Percentiles rank a stretch among this genome's conserved stretches.
These are phyloP conservation scores for Plantago major DNA, from an alignment of 257 asterid genomes.

Conservation along the genomic window DNA sequence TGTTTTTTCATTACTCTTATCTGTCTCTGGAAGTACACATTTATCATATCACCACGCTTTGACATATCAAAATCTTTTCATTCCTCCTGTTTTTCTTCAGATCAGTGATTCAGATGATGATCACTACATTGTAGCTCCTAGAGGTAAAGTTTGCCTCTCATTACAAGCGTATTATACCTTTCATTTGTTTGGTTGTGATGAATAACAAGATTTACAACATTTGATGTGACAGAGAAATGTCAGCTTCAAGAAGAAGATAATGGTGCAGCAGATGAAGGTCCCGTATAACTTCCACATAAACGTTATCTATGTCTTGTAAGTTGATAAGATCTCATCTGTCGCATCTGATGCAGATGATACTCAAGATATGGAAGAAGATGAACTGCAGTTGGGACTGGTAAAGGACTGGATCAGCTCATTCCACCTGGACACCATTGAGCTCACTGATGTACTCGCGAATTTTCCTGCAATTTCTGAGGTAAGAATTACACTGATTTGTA, in stretches of 20 bases:
- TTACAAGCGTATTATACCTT: conserved; percentile 1
- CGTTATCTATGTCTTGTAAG: conserved; percentile 16
- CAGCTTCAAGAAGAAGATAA: conserved; percentile 34
- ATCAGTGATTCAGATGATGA: conserved; percentile 69
- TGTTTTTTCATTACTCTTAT: conserved; percentile 14
- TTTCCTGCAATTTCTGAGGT: conserved; percentile 87
- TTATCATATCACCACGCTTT: conserved; percentile 10
- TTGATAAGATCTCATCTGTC: conserved; percentile 21
- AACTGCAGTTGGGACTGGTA: conserved; percentile 57
- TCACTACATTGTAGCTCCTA: conserved; percentile 60
- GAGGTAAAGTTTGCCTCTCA: conserved; percentile 38
- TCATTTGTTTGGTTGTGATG: conserved; percentile 15
- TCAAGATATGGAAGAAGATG: conserved; percentile 81
- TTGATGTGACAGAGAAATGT: conserved; percentile 40
- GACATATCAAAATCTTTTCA: conserved; percentile 13
- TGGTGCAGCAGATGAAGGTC: conserved; percentile 59
- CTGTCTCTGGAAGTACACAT: conserved; percentile 5
- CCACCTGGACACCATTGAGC: conserved; percentile 64
- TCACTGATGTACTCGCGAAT: conserved; percentile 63
- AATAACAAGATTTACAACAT: conserved; percentile 17
- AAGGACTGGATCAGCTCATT: conserved; percentile 75
- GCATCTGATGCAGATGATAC: conserved; percentile 54
- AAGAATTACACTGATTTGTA: conserved; percentile 20
- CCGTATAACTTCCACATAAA: conserved; percentile 12
- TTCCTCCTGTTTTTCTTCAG: conserved; percentile 37